phyloP scores from a whole-genome alignment of 345 rosid genomes.

The Angophora floribunda region DNA sequence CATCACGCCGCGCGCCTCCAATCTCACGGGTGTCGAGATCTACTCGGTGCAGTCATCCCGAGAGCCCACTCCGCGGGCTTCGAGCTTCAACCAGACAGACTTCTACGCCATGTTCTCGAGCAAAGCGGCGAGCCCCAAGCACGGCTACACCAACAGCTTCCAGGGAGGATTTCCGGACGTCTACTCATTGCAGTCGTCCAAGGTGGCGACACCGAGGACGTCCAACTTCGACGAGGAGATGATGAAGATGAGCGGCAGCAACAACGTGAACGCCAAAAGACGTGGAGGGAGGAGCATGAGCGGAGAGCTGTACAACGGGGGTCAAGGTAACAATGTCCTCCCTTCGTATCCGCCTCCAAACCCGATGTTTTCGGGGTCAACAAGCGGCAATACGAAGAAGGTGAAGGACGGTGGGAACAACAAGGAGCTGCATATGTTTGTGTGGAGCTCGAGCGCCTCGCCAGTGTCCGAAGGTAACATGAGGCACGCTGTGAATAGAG shows the following conservation, averaged over 20 bases:
- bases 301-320: slow-evolving; percentile 48
- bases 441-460: slow-evolving; percentile 80
- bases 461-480: slow-evolving; percentile 65
- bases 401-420: slow-evolving; percentile 23
- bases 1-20: slow-evolving; percentile 60
- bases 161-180: slow-evolving; percentile 34
- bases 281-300: slow-evolving; percentile 57
- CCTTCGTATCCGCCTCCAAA: slow-evolving; percentile 57
- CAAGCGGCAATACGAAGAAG: slow-evolving; percentile 15
- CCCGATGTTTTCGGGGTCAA: slow-evolving; percentile 61
- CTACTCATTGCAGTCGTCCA: slow-evolving; percentile 67
- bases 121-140: slow-evolving; percentile 76
- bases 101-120: slow-evolving; percentile 84
- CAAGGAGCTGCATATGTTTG: slow-evolving; percentile 78
- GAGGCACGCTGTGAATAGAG: slow-evolving; percentile 40
- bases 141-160: slow-evolving; percentile 40
- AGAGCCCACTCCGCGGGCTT: slow-evolving; percentile 83
- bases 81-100: slow-evolving; percentile 79
- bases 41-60: slow-evolving; percentile 72
- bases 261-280: slow-evolving; percentile 8
- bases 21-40: slow-evolving; percentile 71
- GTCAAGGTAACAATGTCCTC: neutral
- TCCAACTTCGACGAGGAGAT: slow-evolving; percentile 78
- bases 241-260: slow-evolving; percentile 18
- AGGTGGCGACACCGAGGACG: slow-evolving; percentile 67